Evolutionary conservation across 345 rosid genomes (phyloP), one percentile per base, ranked within the genome.

Genomic region (Hirschfeldia incana): DNA sequence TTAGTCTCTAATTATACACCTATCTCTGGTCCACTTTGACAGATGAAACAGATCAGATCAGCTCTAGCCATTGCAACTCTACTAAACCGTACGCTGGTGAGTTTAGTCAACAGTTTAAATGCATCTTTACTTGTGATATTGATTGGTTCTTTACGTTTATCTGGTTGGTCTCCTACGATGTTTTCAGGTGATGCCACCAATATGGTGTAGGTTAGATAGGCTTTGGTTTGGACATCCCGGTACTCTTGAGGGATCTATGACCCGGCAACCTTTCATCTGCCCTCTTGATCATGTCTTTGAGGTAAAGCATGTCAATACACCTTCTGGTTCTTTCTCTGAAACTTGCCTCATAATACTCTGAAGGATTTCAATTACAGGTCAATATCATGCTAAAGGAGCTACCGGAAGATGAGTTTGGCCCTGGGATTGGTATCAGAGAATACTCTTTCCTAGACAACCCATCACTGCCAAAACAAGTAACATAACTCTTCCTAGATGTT

Each of bases 171-270:
- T 49, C 7, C 8, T 2, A 49, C 2, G n/a, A 49, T 63, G 61
- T 30, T 81, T 81, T 82, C 85, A 95, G 99, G 91, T 95, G 68
- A 87, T 95, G 94, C 99, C 99, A 75, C 98, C 97, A 12, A 66
- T 95, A 67, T 95, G 99, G 99, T 95, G 99, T 87, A 91, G 98
- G 87, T 76, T 95, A 88, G 99, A 95, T 79, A 89, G 98, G 83
- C 84, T 95, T 60, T 95, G 99, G 99, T 95, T 93, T 88, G 86
- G 91, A 5, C 99, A 95, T 88, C 98, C 99, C 29, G 99, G 99
- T 73, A 87, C 86, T 78, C 85, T 95, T 66, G 79, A 12, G 63
- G 99, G 98, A 68, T 84, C 99, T 55, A 70, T 95, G 91, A 95
- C 99, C n/a, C 87, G 89, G 70, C 99, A 90, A 79, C 99, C 99